phyloP scores from a whole-genome alignment of 2,329 filamentous ascomycete genomes.

The Thelonectria discophora region DNA sequence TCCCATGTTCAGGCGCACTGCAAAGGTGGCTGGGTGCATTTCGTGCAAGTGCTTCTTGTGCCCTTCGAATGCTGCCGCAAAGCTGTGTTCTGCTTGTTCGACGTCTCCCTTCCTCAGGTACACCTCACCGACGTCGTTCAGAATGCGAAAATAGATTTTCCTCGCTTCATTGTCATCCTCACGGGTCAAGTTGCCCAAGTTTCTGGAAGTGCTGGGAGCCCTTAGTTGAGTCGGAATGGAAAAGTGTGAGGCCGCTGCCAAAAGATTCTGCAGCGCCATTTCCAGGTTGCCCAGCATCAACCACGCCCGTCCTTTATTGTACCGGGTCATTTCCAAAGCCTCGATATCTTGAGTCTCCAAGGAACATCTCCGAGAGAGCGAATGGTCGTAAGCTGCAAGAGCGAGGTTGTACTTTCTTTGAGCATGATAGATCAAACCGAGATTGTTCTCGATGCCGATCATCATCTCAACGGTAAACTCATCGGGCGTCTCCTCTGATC shows the following conservation, averaged over 20 bases:
- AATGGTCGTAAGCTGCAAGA: neutral
- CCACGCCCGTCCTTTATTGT: conserved; percentile 4
- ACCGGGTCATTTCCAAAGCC: neutral
- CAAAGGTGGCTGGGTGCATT: conserved; percentile 1
- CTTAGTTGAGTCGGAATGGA: neutral
- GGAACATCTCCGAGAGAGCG: neutral
- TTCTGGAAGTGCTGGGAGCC: neutral
- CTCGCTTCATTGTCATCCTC: neutral
- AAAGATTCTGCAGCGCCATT: neutral
- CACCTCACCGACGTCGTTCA: conserved; percentile 11
- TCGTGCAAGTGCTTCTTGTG: neutral
- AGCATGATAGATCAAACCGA: conserved; percentile 4
- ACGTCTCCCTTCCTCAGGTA: conserved; percentile 1
- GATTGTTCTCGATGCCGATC: conserved; percentile 10
- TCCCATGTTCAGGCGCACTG: conserved; percentile 9
- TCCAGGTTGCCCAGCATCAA: conserved; percentile 1
- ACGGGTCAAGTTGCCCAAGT: neutral
- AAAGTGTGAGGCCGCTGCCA: neutral
- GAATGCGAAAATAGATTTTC: neutral
- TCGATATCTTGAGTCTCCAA: neutral
- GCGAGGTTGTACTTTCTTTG: conserved; percentile 4
- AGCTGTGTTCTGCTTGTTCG: conserved; percentile 2
- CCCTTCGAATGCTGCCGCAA: neutral
- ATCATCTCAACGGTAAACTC: conserved; percentile 5
- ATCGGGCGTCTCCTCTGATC: neutral